Conservation (phyloP, 768 basidiomycete genomes). For the Baorangia bicolor region DNA sequence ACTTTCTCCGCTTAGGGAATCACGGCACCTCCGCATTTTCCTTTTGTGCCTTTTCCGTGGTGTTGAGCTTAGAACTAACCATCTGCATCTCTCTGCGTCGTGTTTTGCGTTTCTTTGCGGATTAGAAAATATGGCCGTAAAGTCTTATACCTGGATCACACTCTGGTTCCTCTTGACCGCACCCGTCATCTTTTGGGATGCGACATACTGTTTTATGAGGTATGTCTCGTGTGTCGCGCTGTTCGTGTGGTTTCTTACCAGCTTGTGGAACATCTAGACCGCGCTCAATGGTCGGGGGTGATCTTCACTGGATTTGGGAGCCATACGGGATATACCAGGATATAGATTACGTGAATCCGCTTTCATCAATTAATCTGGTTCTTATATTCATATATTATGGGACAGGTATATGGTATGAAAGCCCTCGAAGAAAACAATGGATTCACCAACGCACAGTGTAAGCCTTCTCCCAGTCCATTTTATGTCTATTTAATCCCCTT, state of each 20-base stretch:
- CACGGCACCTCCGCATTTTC: background rate
- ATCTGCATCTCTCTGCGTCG: background rate
- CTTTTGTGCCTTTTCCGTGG: too few species aligned
- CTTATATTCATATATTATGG: conserved; percentile 36
- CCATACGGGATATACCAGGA: conserved; percentile 79
- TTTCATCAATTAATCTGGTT: background rate
- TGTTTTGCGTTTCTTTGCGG: background rate
- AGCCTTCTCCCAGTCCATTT: conserved; percentile 18
- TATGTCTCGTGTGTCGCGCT: conserved; percentile 18
- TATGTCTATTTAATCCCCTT: background rate
- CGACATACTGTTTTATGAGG: conserved; percentile 78
- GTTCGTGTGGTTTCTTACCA: background rate
- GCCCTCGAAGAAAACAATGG: conserved; percentile 67
- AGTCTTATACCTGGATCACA: conserved; percentile 56
- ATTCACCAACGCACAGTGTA: conserved; percentile 85
- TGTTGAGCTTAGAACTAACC: background rate
- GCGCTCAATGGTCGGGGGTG: conserved; percentile 83
- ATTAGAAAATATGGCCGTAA: conserved; percentile 42
- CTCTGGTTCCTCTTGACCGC: conserved; percentile 61
- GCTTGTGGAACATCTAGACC: conserved; percentile 48
- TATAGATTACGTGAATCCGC: conserved; percentile 43
- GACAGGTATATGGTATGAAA: conserved; percentile 69
- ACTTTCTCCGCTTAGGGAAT: background rate
- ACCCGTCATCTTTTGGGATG: conserved; percentile 74
- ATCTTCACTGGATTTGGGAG: conserved; percentile 90